Evolutionary conservation across 176 grass and related monocot genomes (phyloP), one percentile per base, ranked within the genome.

Genomic region (Avena sativa): DNA sequence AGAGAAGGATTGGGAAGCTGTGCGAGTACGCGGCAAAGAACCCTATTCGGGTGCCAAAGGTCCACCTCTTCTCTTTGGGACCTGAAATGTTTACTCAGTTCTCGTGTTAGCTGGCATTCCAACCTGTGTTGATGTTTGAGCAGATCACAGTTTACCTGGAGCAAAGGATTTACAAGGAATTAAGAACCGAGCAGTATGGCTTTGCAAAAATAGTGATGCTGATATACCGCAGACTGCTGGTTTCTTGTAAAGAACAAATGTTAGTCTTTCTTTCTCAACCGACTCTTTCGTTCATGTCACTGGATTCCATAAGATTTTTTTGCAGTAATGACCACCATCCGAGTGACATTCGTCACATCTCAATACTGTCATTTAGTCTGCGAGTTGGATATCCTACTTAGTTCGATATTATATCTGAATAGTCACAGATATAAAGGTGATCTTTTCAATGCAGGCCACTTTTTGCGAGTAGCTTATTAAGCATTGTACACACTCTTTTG

Each of bases 181-280:
- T 96, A 68, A 94, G 97, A 92, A 89, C 56, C n/a, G 94, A 92
- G 80, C 94, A 90, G 81, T 94, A 91, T 55, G 92, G 94, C 78
- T 94, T 83, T 81, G 94, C 89, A 48, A 99, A 99, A 89, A 81
- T 90, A 56, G 86, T 99, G 84, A 94, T 96, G 94, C 82, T 92
- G 78, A 99, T 99, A 91, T 99, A 96, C 80, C 94, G 94, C 55
- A 99, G 84, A 59, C 79, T 99, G 64, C 88, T 94, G 59, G 90
- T 91, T 91, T 91, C 92, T 49, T 99, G 97, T 85, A 96, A 76
- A 88, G 94, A 96, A 34, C 97, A 99, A 86, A 99, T 99, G 97
- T 99, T 53, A 90, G 94, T 92, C 60, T 77, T 81, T 60, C 38
- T 78, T 79, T 76, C 30, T 19, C 46, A 87, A 36, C 15, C 64